phyloP scores from a whole-genome alignment of 2,329 filamentous ascomycete genomes.

The Fusarium succisae region DNA sequence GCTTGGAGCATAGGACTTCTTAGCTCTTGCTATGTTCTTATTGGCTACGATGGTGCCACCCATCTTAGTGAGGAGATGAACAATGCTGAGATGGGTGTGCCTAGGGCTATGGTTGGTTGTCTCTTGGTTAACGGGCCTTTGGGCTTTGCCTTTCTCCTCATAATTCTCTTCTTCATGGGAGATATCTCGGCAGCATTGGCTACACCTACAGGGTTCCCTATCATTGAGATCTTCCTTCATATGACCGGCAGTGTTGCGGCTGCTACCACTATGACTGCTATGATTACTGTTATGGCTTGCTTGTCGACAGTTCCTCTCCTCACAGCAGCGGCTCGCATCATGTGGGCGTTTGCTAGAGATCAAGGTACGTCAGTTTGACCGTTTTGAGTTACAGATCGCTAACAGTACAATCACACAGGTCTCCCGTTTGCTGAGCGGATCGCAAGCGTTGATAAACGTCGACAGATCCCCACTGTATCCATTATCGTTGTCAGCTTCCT shows the following conservation, averaged over 20 bases:
- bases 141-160: conserved; percentile 20
- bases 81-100: conserved; percentile 18
- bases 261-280: background rate
- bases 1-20: conserved; percentile 35
- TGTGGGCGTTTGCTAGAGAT: conserved; percentile 37
- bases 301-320: conserved; percentile 25
- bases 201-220: conserved; percentile 23
- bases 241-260: conserved; percentile 5
- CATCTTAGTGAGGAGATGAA: conserved; percentile 36
- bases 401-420: background rate
- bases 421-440: conserved; percentile 23
- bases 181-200: conserved; percentile 6
- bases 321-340: conserved; percentile 22
- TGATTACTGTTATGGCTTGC: conserved; percentile 14
- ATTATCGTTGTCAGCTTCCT: conserved; percentile 3
- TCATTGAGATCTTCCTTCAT: conserved; percentile 27
- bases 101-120: conserved; percentile 18
- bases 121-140: conserved; percentile 22
- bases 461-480: conserved; percentile 16
- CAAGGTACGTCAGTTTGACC: background rate
- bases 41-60: conserved; percentile 30
- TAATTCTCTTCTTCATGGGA: conserved; percentile 28
- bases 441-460: conserved; percentile 11
- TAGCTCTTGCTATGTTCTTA: conserved; percentile 30
- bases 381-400: rapidly evolving